Evolutionary conservation across 371 early-diverging fungal species (phyloP), one percentile per base, ranked within the genome.

Genomic region (Rhizopus microsporus): DNA sequence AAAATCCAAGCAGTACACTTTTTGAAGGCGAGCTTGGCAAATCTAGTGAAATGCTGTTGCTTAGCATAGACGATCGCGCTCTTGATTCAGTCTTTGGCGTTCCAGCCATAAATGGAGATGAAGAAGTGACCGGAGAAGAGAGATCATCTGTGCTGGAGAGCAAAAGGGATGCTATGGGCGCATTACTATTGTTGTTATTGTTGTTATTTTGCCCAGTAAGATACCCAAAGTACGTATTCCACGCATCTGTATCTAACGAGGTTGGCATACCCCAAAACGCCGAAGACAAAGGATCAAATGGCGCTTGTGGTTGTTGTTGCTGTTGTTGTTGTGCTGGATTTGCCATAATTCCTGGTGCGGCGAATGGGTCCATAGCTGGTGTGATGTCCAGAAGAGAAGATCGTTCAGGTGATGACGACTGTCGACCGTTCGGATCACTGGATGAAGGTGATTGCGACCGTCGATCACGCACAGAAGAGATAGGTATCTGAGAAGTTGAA

Each of bases 291-390:
- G 66, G 45, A 62, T 69, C 69, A 23, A 61, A 65, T 8, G 50
- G 34, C 3, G 38, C 1, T 13, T 37, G 38, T 13, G 23, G 23
- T 23, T 23, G 23, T 38, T 51, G 45, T 39, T 59, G 45, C 8
- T 35, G 38, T 33, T 54, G 43, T 8, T 32, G 34, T 31, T 56
- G 52, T 8, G 65, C 52, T 13, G 58, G 34, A 0, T 35, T 57
- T 23, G 59, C 60, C 17, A 78, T 65, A 3, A 70, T 68, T 4
- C 60, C 77, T 10, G 74, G 71, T 9, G 74, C 67, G 3, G 74
- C 63, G 58, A 63, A 63, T 5, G 63, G 63, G 39, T 63, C 63
- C 40, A 49, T 60, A 1, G 68, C 60, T 1, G 72, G 54, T 5
- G 52, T 54, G 23, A 48, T 62, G 31, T 45, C 51, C 5, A 50